Evolutionary conservation across 768 basidiomycete species (phyloP).

Genomic region (Tylopilus subfusipes): DNA sequence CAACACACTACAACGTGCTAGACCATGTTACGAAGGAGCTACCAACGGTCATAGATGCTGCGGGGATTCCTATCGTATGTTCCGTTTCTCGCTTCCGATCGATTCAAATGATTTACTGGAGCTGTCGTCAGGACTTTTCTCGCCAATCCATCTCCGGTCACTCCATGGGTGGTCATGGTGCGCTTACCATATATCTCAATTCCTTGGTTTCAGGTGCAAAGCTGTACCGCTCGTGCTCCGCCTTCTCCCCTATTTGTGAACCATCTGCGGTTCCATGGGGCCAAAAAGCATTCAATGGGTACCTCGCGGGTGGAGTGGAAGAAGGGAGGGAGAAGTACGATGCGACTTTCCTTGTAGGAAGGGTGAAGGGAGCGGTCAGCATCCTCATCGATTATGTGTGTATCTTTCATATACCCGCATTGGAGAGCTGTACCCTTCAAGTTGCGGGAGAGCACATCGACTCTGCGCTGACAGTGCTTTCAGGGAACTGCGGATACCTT

Average conservation of each 20-base stretch:
- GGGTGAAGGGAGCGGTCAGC: slow-evolving; percentile 59
- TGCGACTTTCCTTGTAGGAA: slow-evolving; percentile 76
- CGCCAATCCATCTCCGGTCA: slow-evolving; percentile 92
- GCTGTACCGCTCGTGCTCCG: slow-evolving; percentile 82
- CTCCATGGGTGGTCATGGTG: slow-evolving; percentile 97
- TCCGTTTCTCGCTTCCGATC: not conserved
- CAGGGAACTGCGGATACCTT: slow-evolving; percentile 83
- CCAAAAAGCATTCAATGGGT: slow-evolving; percentile 84
- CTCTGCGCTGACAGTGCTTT: slow-evolving; percentile 1
- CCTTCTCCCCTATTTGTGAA: slow-evolving; percentile 84
- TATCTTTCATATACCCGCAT: not conserved
- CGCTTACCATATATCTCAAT: slow-evolving; percentile 83
- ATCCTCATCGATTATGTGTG: slow-evolving; percentile 85
- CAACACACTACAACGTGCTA: slow-evolving; percentile 85
- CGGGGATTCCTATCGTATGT: slow-evolving; percentile 75
- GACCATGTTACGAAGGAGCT: slow-evolving; percentile 82
- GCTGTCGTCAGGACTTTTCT: slow-evolving; percentile 60
- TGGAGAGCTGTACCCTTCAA: not conserved
- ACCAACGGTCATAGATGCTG: slow-evolving; percentile 69
- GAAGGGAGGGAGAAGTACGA: slow-evolving; percentile 79
- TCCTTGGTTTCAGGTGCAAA: slow-evolving; percentile 50
- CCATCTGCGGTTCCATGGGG: slow-evolving; percentile 90
- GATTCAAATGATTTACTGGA: not conserved
- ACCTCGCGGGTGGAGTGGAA: slow-evolving; percentile 69
- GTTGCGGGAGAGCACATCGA: not conserved